Evolutionary conservation across 495 filamentous ascomycete species (phyloP), one percentile per base, ranked within the genome.

Genomic region (Filosporella fistucella): DNA sequence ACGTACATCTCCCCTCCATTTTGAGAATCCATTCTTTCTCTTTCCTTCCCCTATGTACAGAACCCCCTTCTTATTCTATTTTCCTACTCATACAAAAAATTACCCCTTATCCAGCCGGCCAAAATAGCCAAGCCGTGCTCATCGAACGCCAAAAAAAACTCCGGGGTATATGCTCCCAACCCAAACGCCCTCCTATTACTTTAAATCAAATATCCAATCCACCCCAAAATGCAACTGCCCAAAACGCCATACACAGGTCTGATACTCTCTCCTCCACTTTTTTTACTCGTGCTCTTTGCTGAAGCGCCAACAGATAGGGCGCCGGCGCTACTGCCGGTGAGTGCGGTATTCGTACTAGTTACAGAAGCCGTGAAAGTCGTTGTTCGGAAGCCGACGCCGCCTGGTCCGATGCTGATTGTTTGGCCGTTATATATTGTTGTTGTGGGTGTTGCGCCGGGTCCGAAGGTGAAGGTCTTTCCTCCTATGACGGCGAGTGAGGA

Each of bases 361-460:
- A 21, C 20, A 22, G 20, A 39, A 4, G 37, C 48, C 38, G 39
- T 36, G 16, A 51, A 35, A 32, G 56, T 55, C 3, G 48, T 55
- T 11, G 51, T 40, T 17, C 44, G 37, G 30, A 55, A 59, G 21
- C 52, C 51, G 28, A 55, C 43, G 4, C 48, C 56, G 10, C 41
- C 30, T 7, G 56, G 52, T 13, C 51, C 56, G 18, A 59, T 24
- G 32, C 25, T 52, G 16, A 59, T 49, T 0, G 56, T 55, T 47
- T 55, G 47, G 11, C 56, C 45, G 33, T 52, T 49, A 37, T 39
- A 42, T 13, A 52, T 34, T 23, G 43, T 43, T 1, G 51, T 59
- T 0, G 52, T 55, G 9, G 33, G 25, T 16, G 10, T 42, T 1
- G 52, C 46, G 1, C 40, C 45, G 12, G 43, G 33, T 5, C 51